Percentiles rank a stretch among this genome's conserved stretches.
Evolutionary conservation across 805 yeast species (phyloP).

Genomic region (Candida krabiensis): DNA sequence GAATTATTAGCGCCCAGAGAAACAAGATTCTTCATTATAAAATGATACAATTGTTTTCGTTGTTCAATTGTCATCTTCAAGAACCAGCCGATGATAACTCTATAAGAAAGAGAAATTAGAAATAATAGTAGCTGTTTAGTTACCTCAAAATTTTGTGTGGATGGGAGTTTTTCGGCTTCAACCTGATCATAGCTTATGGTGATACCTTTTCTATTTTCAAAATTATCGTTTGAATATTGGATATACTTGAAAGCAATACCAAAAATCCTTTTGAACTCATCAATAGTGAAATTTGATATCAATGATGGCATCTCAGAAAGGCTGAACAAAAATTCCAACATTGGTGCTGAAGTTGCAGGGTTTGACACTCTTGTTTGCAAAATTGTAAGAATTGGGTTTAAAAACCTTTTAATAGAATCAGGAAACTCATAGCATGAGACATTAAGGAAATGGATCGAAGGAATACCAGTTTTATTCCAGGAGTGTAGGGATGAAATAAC

Average conservation of each 20-base stretch:
- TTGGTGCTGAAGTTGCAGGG: constrained; percentile 67
- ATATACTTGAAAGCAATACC: constrained; percentile 81
- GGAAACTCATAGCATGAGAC: constrained; percentile 84
- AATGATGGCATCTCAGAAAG: constrained; percentile 65
- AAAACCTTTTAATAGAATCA: constrained; percentile 62
- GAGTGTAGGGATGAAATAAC: constrained; percentile 62
- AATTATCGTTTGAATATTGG: constrained; percentile 60
- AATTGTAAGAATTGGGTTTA: constrained; percentile 67
- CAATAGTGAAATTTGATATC: constrained; percentile 69
- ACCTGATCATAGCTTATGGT: constrained; percentile 45
- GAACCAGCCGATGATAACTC: constrained; percentile 71
- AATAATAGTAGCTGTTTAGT: constrained; percentile 59
- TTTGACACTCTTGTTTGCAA: constrained; percentile 75
- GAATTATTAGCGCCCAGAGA: constrained; percentile 28
- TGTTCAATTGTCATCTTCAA: constrained; percentile 59
- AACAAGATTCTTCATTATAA: constrained; percentile 57
- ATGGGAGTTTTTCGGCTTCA: constrained; percentile 53
- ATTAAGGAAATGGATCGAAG: constrained; percentile 73
- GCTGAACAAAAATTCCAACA: constrained; percentile 70
- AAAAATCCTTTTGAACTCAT: constrained; percentile 77
- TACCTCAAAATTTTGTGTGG: constrained; percentile 45
- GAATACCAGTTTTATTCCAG: constrained; percentile 77
- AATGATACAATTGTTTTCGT: constrained; percentile 60
- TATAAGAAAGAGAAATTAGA: constrained; percentile 61
- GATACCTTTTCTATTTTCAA: constrained; percentile 17